A percentile compares a stretch with the other conserved stretches of the same genome.
These are phyloP conservation scores for Galeopsis tetrahit DNA, from an alignment of 257 asterid species.

Conservation along the genomic window DNA sequence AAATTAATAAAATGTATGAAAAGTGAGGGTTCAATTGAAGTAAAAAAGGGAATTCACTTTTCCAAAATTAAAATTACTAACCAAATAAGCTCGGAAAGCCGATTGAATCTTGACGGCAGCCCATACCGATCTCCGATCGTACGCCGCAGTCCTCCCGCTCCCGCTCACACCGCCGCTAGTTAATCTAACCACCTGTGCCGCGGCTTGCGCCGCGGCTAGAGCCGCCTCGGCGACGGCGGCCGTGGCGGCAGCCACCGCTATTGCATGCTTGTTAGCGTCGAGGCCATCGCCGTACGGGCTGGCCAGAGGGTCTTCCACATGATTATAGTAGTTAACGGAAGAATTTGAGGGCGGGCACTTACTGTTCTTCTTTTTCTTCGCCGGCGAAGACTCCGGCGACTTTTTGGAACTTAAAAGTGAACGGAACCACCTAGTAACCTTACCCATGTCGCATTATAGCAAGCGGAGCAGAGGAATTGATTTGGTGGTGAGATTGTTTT, in stretches of 20 bases:
- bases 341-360: slow-evolving; percentile 42
- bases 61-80: slow-evolving; percentile 33
- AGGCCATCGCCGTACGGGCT: slow-evolving; percentile 53
- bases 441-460: slow-evolving; percentile 72
- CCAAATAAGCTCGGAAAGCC: slow-evolving; percentile 93
- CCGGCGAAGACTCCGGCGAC: slow-evolving; percentile 38
- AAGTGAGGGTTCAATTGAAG: not conserved
- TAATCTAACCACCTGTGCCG: slow-evolving; percentile 85
- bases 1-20: not conserved
- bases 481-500: slow-evolving; percentile 4
- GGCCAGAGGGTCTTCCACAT: slow-evolving; percentile 36
- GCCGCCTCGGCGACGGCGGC: slow-evolving; percentile 99
- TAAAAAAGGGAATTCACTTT: not conserved
- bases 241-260: slow-evolving; percentile 98
- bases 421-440: slow-evolving; percentile 70
- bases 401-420: slow-evolving; percentile 60
- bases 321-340: slow-evolving; percentile 32
- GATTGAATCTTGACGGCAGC: slow-evolving; percentile 92
- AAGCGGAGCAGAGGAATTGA: slow-evolving; percentile 2
- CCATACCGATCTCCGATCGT: slow-evolving; percentile 56
- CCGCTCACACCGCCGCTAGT: slow-evolving; percentile 67
- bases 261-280: slow-evolving; percentile 85
- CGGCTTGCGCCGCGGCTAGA: slow-evolving; percentile 96
- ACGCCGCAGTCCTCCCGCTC: slow-evolving; percentile 39
- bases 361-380: slow-evolving; percentile 32